phyloP scores from a whole-genome alignment of 2,329 filamentous ascomycete genomes.

The Verruconis gallopava region DNA sequence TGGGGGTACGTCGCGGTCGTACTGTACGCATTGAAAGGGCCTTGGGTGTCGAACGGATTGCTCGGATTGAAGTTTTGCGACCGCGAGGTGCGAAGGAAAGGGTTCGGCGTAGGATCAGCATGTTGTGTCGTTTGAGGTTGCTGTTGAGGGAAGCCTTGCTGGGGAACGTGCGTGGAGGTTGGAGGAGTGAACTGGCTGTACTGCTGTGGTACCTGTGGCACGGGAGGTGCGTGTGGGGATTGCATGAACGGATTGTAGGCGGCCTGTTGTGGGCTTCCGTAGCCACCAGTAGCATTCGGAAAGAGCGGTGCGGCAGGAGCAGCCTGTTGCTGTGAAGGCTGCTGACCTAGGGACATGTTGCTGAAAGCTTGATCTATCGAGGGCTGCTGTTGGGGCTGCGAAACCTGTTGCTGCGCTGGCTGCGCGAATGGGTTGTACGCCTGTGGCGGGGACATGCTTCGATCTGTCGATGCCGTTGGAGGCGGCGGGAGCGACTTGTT shows the following conservation, averaged over 20 bases:
- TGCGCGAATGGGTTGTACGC: constrained; percentile 59
- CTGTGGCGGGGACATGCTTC: constrained; percentile 22
- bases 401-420: constrained; percentile 18
- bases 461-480: constrained; percentile 20
- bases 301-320: constrained; percentile 45
- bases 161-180: background rate
- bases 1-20: background rate
- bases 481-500: constrained; percentile 19
- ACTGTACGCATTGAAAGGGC: background rate
- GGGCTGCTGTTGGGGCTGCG: constrained; percentile 20
- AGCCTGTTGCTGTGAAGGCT: constrained; percentile 17
- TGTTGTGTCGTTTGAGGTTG: constrained; percentile 15
- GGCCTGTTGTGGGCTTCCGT: constrained; percentile 22
- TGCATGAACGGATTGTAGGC: constrained; percentile 29
- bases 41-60: constrained; percentile 7
- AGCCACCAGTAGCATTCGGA: constrained; percentile 62
- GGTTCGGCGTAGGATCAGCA: constrained; percentile 19
- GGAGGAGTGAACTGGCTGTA: constrained; percentile 21
- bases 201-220: constrained; percentile 27
- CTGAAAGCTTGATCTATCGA: constrained; percentile 58
- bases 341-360: constrained; percentile 50
- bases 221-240: constrained; percentile 27
- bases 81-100: constrained; percentile 30
- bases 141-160: constrained; percentile 13
- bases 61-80: constrained; percentile 30